A percentile compares a stretch with the other conserved stretches of the same genome.
phyloP scores from a whole-genome alignment of 2,329 filamentous ascomycete genomes.

The Sclerotinia borealis region DNA sequence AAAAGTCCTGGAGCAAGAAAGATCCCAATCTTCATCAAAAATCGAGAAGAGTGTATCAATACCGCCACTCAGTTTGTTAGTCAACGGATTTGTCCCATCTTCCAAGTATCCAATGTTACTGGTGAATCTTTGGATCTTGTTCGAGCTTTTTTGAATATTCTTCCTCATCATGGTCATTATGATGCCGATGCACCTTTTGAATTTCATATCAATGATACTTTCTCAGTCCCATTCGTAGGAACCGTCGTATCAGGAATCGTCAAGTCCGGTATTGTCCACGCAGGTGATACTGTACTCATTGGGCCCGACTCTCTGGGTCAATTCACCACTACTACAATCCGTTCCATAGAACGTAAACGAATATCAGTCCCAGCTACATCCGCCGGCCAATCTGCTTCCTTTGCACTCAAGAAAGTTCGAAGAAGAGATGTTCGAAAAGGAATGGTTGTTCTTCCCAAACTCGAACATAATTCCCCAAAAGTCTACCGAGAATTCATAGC shows the following conservation, averaged over 20 bases:
- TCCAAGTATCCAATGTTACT: conserved; percentile 97
- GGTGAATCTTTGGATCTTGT: conserved; percentile 87
- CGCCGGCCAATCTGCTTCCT: conserved; percentile 87
- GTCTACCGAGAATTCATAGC: conserved; percentile 73
- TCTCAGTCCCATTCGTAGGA: conserved; percentile 94
- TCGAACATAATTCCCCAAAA: conserved; percentile 64
- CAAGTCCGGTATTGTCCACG: conserved; percentile 79
- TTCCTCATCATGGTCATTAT: conserved; percentile 91
- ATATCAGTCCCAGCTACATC: conserved; percentile 82
- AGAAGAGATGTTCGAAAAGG: conserved; percentile 93
- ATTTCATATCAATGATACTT: conserved; percentile 94
- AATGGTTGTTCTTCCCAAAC: conserved; percentile 89
- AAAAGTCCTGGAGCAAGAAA: conserved; percentile 91
- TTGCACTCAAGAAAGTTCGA: conserved; percentile 80
- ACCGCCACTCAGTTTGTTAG: conserved; percentile 95
- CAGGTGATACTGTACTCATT: conserved; percentile 82
- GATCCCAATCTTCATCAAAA: conserved; percentile 93
- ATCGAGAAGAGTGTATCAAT: conserved; percentile 84
- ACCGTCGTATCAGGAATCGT: conserved; percentile 95
- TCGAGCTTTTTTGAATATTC: conserved; percentile 86
- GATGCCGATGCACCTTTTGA: conserved; percentile 84
- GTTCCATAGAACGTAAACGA: conserved; percentile 91
- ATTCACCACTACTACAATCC: conserved; percentile 79
- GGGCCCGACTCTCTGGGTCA: conserved; percentile 88
- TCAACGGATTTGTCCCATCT: conserved; percentile 91